phyloP scores from a whole-genome alignment of 352 stramenopile species.

The Phytophthora pinifolia region DNA sequence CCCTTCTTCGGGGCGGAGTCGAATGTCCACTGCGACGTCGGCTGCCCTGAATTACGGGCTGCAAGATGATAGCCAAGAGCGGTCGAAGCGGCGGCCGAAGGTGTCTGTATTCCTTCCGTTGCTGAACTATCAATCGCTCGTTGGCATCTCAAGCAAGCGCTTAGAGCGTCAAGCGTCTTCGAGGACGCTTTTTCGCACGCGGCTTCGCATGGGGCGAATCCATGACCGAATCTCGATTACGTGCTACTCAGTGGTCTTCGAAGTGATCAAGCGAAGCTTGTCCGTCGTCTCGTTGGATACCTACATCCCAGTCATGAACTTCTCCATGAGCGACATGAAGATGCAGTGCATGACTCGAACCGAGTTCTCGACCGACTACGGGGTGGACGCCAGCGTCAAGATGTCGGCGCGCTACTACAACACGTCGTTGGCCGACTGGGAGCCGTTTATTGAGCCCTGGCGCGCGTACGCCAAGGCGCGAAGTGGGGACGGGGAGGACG shows the following conservation, averaged over 20 bases:
- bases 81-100: slow-evolving; percentile 40
- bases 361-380: slow-evolving; percentile 65
- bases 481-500: slow-evolving; percentile 50
- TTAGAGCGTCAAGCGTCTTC: slow-evolving; percentile 44
- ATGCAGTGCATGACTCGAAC: slow-evolving; percentile 68
- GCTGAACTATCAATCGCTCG: slow-evolving; percentile 74
- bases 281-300: slow-evolving; percentile 87
- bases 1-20: slow-evolving; percentile 57
- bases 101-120: slow-evolving; percentile 54
- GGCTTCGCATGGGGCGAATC: slow-evolving; percentile 67
- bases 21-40: slow-evolving; percentile 74
- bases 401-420: slow-evolving; percentile 90
- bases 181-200: slow-evolving; percentile 60
- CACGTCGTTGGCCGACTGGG: slow-evolving; percentile 84
- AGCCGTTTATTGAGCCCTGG: slow-evolving; percentile 88
- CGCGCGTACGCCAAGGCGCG: slow-evolving; percentile 66
- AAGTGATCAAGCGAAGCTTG: slow-evolving; percentile 90
- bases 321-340: slow-evolving; percentile 84
- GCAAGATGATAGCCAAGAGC: slow-evolving; percentile 35
- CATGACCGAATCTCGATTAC: slow-evolving; percentile 70
- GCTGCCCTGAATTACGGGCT: slow-evolving; percentile 38
- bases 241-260: slow-evolving; percentile 83
- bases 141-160: slow-evolving; percentile 49
- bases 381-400: slow-evolving; percentile 74
- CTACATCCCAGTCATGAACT: slow-evolving; percentile 91